Percentiles rank a stretch among this genome's conserved stretches.
Conservation (phyloP, 805 yeast genomes). For the Candida nanaspora region DNA sequence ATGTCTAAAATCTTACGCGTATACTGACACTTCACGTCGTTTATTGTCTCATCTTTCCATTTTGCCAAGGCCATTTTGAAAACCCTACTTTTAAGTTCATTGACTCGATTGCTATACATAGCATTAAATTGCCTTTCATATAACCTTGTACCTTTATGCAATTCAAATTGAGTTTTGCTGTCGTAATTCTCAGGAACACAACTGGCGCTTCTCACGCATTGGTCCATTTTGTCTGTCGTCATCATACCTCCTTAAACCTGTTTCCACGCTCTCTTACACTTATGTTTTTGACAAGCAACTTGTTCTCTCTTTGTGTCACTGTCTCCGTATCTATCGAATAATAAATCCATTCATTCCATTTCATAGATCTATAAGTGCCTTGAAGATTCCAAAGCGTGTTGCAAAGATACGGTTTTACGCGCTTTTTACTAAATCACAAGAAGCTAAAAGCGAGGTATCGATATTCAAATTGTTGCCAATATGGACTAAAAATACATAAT, state of each 20-base stretch:
- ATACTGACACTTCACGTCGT: slow-evolving; percentile 20
- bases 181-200: slow-evolving; percentile 6
- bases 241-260: not conserved
- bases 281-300: too few species aligned
- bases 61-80: slow-evolving; percentile 33
- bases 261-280: too few species aligned
- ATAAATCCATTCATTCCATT: too few species aligned
- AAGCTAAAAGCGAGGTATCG: too few species aligned
- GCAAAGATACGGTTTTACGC: too few species aligned
- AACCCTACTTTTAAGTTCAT: slow-evolving; percentile 38
- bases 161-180: slow-evolving; percentile 5
- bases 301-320: too few species aligned
- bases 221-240: not conserved
- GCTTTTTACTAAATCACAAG: too few species aligned
- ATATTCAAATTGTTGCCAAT: too few species aligned
- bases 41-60: slow-evolving; percentile 36
- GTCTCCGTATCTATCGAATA: too few species aligned
- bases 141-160: slow-evolving; percentile 23
- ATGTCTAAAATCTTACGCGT: slow-evolving; percentile 56
- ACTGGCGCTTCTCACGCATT: slow-evolving; percentile 8
- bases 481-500: too few species aligned
- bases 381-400: too few species aligned
- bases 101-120: slow-evolving; percentile 48
- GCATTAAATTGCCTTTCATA: slow-evolving; percentile 53
- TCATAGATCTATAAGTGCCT: too few species aligned